phyloP scores from a whole-genome alignment of 371 early-diverging fungal genomes.

The Syncephalastrum sp. region DNA sequence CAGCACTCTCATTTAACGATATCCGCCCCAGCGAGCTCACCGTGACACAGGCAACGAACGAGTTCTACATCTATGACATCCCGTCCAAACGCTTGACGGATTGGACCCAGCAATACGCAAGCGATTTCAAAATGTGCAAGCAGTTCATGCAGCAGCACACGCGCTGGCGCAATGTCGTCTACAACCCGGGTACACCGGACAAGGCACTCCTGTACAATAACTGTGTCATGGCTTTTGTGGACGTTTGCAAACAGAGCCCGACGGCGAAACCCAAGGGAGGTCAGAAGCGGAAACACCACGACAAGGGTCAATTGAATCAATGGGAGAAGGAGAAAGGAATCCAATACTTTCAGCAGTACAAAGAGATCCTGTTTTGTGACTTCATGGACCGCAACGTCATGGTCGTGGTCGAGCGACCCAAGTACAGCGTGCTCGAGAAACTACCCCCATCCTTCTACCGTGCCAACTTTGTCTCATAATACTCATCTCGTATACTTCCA shows the following conservation, averaged over 20 bases:
- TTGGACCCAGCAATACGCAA: slow-evolving; percentile 74
- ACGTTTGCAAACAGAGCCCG: slow-evolving; percentile 53
- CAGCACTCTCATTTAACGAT: slow-evolving; percentile 73
- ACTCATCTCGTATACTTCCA: slow-evolving; percentile 1
- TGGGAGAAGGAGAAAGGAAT: slow-evolving; percentile 36
- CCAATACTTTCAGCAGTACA: slow-evolving; percentile 68
- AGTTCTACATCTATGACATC: slow-evolving; percentile 79
- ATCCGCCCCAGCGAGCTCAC: slow-evolving; percentile 58
- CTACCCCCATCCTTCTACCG: slow-evolving; percentile 84
- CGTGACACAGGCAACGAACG: slow-evolving; percentile 67
- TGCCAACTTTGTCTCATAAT: slow-evolving; percentile 75
- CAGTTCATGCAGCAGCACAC: slow-evolving; percentile 62
- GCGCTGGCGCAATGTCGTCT: slow-evolving; percentile 71
- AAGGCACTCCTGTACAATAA: slow-evolving; percentile 71
- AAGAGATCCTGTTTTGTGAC: slow-evolving; percentile 75
- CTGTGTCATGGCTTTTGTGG: slow-evolving; percentile 71
- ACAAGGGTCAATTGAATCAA: slow-evolving; percentile 29
- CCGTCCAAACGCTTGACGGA: slow-evolving; percentile 65
- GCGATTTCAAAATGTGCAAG: slow-evolving; percentile 38
- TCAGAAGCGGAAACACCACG: slow-evolving; percentile 33
- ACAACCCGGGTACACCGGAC: slow-evolving; percentile 64
- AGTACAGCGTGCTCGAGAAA: slow-evolving; percentile 71
- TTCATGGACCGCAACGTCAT: slow-evolving; percentile 71
- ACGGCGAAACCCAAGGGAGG: slow-evolving; percentile 31
- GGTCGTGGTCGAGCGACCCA: slow-evolving; percentile 85